A percentile compares a stretch with the other conserved stretches of the same genome.
These are phyloP conservation scores for Fusarium nelsonii DNA, from an alignment of 2,329 filamentous ascomycete genomes.

Conservation along the genomic window DNA sequence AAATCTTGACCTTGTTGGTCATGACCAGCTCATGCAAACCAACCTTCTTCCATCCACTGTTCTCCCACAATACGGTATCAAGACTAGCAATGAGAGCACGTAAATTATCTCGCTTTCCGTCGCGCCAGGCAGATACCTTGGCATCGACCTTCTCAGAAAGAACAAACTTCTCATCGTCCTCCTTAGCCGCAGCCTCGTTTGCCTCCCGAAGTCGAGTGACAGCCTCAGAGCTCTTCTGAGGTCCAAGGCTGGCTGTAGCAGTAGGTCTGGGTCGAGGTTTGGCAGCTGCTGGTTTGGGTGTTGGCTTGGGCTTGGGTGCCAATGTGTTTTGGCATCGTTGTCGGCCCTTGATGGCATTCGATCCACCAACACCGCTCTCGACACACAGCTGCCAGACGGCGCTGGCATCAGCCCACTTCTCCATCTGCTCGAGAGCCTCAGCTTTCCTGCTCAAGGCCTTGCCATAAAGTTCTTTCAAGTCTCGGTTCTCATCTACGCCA, in stretches of 20 bases:
- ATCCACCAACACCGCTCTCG: slow-evolving; percentile 86
- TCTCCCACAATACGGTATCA: slow-evolving; percentile 90
- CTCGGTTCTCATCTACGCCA: slow-evolving; percentile 73
- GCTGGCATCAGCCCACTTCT: slow-evolving; percentile 89
- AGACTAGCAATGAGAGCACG: slow-evolving; percentile 88
- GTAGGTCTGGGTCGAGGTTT: slow-evolving; percentile 62
- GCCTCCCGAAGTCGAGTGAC: slow-evolving; percentile 85
- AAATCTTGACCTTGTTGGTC: slow-evolving; percentile 94
- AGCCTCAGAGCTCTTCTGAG: slow-evolving; percentile 74
- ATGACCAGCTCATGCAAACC: slow-evolving; percentile 93
- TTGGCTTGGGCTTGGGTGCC: slow-evolving; percentile 72
- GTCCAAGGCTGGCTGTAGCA: slow-evolving; percentile 55
- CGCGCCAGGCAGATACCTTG: slow-evolving; percentile 82
- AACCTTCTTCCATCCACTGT: slow-evolving; percentile 96
- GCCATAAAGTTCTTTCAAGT: slow-evolving; percentile 93
- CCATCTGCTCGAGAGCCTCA: slow-evolving; percentile 94
- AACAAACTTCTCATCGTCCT: slow-evolving; percentile 93
- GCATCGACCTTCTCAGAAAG: slow-evolving; percentile 88
- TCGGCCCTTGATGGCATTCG: slow-evolving; percentile 84
- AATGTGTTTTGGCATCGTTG: slow-evolving; percentile 90
- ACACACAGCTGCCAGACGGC: slow-evolving; percentile 85
- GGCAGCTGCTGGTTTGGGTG: slow-evolving; percentile 60
- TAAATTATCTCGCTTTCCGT: slow-evolving; percentile 92
- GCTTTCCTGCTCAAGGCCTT: slow-evolving; percentile 96
- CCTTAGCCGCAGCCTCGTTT: slow-evolving; percentile 85